Evolutionary conservation across 176 grass and related monocot genomes (phyloP), one percentile per base, ranked within the genome.

Genomic region (Aegilops longissima): DNA sequence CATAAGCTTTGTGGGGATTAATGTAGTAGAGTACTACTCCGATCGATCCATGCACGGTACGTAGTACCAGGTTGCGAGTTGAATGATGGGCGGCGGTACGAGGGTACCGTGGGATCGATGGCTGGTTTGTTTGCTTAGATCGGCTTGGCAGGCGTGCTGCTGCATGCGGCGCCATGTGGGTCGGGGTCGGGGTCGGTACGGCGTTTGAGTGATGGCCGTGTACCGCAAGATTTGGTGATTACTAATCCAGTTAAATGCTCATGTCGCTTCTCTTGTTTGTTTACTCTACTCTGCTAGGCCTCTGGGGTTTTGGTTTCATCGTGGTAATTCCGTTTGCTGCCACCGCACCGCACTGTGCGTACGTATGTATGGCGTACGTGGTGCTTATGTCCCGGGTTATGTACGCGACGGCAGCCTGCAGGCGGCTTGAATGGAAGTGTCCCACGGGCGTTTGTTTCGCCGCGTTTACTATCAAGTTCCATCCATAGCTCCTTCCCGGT

Each of bases 181-280:
- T 54, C 16, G 51, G 51, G 39, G 44, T 54, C 16, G 51, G 51
- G 49, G 49, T 52, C 5, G 49, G 49, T 52, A 52, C 49, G 49
- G 49, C 5, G 14, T 17, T 52, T 5, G 49, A 54, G 51, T 66
- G 38, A 59, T 59, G 18, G 25, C 3, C 3, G 42, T 77, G 61
- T 87, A 87, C 58, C 1, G 2, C 1, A 16, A n/a, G 74, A 70
- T 83, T 51, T 51, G 25, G 25, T 88, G 73, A 78, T 70, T 47
- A 49, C 12, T 49, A 78, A n/a, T 51, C 8, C 18, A 34, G 70
- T 78, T 61, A 30, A 87, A 87, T 82, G 79, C 35, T 25, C 13
- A 21, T 81, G 39, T 80, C 13, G 6, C 13, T 27, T 42, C 64
- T 16, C 56, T 8, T 59, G 56, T 18, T 18, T 54, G 51, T 54